Evolutionary conservation across 257 asterid genomes (phyloP).

Genomic region (Orobanche coerulescens): DNA sequence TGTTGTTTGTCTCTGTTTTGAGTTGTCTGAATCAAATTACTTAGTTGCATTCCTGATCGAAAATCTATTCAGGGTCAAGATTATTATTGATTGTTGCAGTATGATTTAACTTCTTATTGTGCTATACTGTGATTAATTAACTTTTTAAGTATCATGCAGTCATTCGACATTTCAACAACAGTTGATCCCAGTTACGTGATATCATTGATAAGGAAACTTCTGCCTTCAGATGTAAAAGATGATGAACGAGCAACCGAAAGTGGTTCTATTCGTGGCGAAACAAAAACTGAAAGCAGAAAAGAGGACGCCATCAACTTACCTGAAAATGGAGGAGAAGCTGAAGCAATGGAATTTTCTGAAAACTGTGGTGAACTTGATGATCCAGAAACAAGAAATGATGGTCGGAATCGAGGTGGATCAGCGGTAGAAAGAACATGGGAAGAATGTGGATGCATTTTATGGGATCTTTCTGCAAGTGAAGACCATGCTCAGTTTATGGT

Average conservation of each 20-base stretch:
- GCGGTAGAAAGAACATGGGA: constrained; percentile 62
- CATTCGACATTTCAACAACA: constrained; percentile 67
- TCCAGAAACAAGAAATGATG: constrained; percentile 25
- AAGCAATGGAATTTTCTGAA: constrained; percentile 34
- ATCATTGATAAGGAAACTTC: constrained; percentile 85
- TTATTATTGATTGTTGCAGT: not conserved
- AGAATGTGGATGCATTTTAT: constrained; percentile 83
- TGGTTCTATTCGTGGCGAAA: constrained; percentile 30
- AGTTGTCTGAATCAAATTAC: too few species aligned
- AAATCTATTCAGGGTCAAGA: not conserved
- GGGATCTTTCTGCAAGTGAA: constrained; percentile 95
- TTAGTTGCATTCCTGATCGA: too few species aligned
- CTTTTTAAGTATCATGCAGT: constrained; percentile 37
- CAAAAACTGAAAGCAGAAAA: constrained; percentile 23
- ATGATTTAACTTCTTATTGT: constrained; percentile 15
- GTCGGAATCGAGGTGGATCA: constrained; percentile 24
- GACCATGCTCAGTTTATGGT: constrained; percentile 90
- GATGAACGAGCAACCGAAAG: constrained; percentile 26
- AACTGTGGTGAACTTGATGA: constrained; percentile 24
- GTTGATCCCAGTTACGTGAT: constrained; percentile 88
- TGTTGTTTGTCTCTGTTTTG: not conserved
- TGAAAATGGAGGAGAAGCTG: constrained; percentile 43
- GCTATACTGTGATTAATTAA: not conserved
- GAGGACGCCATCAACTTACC: constrained; percentile 20
- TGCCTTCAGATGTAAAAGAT: constrained; percentile 37